A percentile compares a stretch with the other conserved stretches of the same genome.
These are phyloP conservation scores for Cetraspora pellucida DNA, from an alignment of 192 early-diverging fungal genomes.

Conservation along the genomic window DNA sequence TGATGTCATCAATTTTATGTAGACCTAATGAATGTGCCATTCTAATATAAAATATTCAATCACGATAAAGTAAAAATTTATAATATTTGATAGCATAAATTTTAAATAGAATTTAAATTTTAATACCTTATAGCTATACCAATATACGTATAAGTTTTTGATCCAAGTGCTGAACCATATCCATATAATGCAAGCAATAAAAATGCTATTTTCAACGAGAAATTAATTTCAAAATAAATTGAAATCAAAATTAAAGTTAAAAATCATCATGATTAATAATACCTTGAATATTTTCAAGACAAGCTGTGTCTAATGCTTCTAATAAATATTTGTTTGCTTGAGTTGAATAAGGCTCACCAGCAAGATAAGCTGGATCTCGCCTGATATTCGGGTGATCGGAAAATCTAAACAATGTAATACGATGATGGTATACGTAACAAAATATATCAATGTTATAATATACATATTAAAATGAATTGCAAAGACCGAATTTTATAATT, in stretches of 20 bases:
- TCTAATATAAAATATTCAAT: slow-evolving; percentile 30
- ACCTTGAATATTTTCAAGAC: slow-evolving; percentile 50
- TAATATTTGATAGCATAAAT: not conserved
- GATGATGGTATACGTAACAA: not conserved
- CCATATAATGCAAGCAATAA: slow-evolving; percentile 51
- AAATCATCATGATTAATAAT: slow-evolving; percentile 2
- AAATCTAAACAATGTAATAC: slow-evolving; percentile 38
- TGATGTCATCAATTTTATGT: slow-evolving; percentile 41
- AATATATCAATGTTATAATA: not conserved
- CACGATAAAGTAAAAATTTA: not conserved
- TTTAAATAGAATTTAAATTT: not conserved
- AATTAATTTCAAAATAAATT: not conserved
- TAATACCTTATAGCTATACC: slow-evolving; percentile 51
- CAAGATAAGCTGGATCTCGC: slow-evolving; percentile 49
- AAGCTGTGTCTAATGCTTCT: slow-evolving; percentile 50
- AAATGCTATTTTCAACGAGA: slow-evolving; percentile 35
- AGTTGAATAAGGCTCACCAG: slow-evolving; percentile 58
- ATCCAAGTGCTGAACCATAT: slow-evolving; percentile 54
- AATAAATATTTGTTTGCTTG: slow-evolving; percentile 47
- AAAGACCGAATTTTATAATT: not conserved
- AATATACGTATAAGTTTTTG: slow-evolving; percentile 61
- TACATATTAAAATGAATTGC: too few species aligned
- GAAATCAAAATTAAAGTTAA: not conserved
- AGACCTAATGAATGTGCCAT: slow-evolving; percentile 58
- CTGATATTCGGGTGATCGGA: slow-evolving; percentile 50